Percentiles rank a stretch among this genome's conserved stretches.
Conservation (phyloP, 1,139 yeast genomes). For the Yamadazyma aaseri region DNA sequence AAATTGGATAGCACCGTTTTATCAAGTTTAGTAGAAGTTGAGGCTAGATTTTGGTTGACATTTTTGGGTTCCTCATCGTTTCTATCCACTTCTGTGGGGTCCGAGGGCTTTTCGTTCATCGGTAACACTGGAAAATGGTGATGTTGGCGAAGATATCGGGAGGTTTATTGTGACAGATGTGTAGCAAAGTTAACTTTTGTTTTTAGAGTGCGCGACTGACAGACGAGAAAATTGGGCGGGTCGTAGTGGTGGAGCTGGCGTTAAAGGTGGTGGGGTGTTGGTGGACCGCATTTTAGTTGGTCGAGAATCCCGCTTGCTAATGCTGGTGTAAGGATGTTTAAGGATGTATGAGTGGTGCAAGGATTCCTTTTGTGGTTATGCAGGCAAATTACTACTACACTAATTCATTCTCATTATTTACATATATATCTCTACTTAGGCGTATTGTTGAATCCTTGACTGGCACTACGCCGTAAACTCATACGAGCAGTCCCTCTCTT, state of each 20-base stretch:
- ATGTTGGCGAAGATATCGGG: not conserved
- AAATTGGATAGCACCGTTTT: constrained; percentile 34
- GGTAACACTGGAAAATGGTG: too few species aligned
- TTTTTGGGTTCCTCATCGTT: not conserved
- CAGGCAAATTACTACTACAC: too few species aligned
- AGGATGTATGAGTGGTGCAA: too few species aligned
- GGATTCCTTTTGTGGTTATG: too few species aligned
- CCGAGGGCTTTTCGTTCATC: not conserved
- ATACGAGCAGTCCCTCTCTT: constrained; percentile 4
- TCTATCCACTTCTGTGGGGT: not conserved
- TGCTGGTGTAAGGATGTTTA: too few species aligned
- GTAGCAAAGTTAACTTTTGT: not conserved
- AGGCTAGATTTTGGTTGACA: not conserved
- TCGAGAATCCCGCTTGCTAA: too few species aligned
- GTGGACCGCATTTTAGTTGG: too few species aligned
- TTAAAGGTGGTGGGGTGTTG: too few species aligned
- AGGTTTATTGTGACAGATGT: not conserved
- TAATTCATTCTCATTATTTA: not conserved
- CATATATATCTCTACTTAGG: too few species aligned
- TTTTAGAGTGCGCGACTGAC: not conserved
- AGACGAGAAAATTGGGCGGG: too few species aligned
- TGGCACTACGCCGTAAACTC: constrained; percentile 13
- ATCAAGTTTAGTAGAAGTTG: constrained; percentile 22
- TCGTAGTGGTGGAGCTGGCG: not conserved
- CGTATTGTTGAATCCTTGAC: constrained; percentile 13